Conservation (phyloP, 352 stramenopile species). For the Globisporangium orthogonon region DNA sequence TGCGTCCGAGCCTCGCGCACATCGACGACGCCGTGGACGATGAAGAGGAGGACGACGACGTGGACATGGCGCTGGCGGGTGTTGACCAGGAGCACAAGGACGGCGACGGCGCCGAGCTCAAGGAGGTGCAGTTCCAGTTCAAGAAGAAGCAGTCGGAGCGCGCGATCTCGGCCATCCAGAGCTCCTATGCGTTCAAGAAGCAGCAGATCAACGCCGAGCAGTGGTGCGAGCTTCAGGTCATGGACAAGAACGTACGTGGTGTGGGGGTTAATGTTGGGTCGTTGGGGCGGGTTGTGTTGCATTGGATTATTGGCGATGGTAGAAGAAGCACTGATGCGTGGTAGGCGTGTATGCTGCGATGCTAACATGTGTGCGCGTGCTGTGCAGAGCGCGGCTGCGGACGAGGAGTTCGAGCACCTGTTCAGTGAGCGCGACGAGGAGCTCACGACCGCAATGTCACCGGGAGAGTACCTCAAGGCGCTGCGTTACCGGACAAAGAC, state of each 20-base stretch:
- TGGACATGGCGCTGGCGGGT: slow-evolving; percentile 30
- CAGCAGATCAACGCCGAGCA: slow-evolving; percentile 75
- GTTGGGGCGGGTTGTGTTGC: too few species aligned
- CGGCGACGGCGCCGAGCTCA: slow-evolving; percentile 38
- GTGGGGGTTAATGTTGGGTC: too few species aligned
- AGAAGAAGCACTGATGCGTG: neutral
- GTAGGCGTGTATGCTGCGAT: neutral
- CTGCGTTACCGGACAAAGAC: slow-evolving; percentile 55
- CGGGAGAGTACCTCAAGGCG: slow-evolving; percentile 65
- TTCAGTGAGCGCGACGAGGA: slow-evolving; percentile 81
- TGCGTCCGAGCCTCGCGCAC: slow-evolving; percentile 72
- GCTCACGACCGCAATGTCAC: slow-evolving; percentile 58
- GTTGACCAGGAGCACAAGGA: slow-evolving; percentile 39
- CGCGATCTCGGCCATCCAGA: slow-evolving; percentile 71
- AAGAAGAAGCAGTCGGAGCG: slow-evolving; percentile 85
- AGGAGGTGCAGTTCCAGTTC: slow-evolving; percentile 86
- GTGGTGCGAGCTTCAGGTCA: slow-evolving; percentile 69
- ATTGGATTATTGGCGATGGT: too few species aligned
- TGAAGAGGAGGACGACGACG: slow-evolving; percentile 39
- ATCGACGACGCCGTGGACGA: slow-evolving; percentile 73
- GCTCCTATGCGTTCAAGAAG: slow-evolving; percentile 81
- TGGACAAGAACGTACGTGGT: slow-evolving; percentile 55
- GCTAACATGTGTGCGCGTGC: neutral
- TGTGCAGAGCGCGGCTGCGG: slow-evolving; percentile 19
- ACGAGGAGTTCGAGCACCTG: slow-evolving; percentile 77